Percentiles rank a stretch among this genome's conserved stretches.
phyloP scores from a whole-genome alignment of 768 basidiomycete genomes.

The Mycena galericulata region DNA sequence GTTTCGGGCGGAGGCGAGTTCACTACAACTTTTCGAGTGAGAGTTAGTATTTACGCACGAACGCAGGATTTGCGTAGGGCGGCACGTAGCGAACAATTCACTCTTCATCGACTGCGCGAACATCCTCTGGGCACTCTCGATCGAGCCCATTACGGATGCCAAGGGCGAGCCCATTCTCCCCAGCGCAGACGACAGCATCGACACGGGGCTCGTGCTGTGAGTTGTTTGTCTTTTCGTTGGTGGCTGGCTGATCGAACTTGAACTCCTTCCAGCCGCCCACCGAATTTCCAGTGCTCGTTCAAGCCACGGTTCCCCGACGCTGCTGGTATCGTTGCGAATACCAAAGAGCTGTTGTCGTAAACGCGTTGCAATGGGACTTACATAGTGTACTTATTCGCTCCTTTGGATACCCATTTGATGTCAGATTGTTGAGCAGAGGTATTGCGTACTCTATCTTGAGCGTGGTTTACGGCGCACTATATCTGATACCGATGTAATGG shows the following conservation, averaged over 20 bases:
- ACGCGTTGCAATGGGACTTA: too few relatives aligned
- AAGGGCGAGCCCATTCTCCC: constrained; percentile 6
- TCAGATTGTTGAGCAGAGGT: too few relatives aligned
- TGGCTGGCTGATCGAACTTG: not conserved
- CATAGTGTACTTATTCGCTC: too few relatives aligned
- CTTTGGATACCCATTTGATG: too few relatives aligned
- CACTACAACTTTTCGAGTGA: not conserved
- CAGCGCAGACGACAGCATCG: constrained; percentile 16
- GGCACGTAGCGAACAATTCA: constrained; percentile 31
- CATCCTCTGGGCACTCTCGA: constrained; percentile 31
- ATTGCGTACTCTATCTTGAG: too few relatives aligned
- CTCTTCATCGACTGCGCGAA: constrained; percentile 31
- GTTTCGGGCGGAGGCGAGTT: constrained; percentile 44
- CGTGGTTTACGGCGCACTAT: too few relatives aligned
- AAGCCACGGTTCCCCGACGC: not conserved
- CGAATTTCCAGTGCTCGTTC: not conserved
- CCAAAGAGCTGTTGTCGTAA: constrained; percentile 24
- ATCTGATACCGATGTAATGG: too few relatives aligned
- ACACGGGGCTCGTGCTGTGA: constrained; percentile 10
- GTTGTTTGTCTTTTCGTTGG: not conserved
- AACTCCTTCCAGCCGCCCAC: constrained; percentile 1
- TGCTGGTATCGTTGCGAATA: constrained; percentile 2
- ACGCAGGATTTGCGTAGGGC: constrained; percentile 33
- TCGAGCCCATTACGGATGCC: constrained; percentile 16
- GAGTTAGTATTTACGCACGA: too few relatives aligned